These are phyloP conservation scores for Oryza australiensis DNA, from an alignment of 176 grass and related monocot genomes.

Conservation along the genomic window DNA sequence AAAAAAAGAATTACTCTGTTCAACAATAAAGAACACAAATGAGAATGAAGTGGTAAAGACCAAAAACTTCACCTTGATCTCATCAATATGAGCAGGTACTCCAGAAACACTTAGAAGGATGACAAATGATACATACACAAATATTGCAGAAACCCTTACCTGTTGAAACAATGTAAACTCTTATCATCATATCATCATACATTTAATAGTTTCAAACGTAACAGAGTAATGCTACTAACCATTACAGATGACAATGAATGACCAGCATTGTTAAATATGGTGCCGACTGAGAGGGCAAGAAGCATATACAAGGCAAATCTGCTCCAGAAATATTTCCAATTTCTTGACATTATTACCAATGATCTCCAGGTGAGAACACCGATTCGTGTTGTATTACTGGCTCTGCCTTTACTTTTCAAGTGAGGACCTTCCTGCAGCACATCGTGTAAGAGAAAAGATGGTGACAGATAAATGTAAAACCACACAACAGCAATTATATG, in stretches of 20 bases:
- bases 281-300: slow-evolving; percentile 68
- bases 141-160: slow-evolving; percentile 81
- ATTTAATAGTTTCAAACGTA: neutral
- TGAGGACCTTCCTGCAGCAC: slow-evolving; percentile 76
- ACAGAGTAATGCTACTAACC: slow-evolving; percentile 41
- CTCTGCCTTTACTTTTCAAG: slow-evolving; percentile 80
- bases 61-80: slow-evolving; percentile 61
- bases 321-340: slow-evolving; percentile 95
- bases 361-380: slow-evolving; percentile 87
- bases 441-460: neutral
- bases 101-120: slow-evolving; percentile 86
- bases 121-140: slow-evolving; percentile 80
- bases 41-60: neutral
- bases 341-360: slow-evolving; percentile 89
- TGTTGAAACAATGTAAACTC: slow-evolving; percentile 40
- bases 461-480: neutral
- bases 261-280: slow-evolving; percentile 71
- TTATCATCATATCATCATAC: neutral
- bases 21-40: neutral
- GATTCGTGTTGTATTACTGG: slow-evolving; percentile 60
- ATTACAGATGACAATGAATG: slow-evolving; percentile 94
- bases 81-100: slow-evolving; percentile 85
- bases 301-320: slow-evolving; percentile 78
- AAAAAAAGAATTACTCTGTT: neutral
- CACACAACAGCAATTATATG: neutral